Conservation (phyloP, 164 flowering plant genomes). For the Buxus sempervirens region DNA sequence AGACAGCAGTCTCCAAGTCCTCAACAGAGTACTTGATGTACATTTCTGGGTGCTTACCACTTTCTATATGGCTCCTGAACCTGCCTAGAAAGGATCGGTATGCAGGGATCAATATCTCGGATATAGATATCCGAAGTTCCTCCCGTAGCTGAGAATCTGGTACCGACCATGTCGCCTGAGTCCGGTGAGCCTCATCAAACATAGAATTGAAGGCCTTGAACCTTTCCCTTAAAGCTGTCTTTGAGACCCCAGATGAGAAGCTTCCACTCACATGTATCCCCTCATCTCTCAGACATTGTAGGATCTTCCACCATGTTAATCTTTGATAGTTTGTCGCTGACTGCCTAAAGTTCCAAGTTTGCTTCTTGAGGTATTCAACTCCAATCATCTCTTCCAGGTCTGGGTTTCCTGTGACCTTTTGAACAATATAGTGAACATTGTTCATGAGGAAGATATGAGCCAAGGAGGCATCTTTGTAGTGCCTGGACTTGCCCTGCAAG, state of each 20-base stretch:
- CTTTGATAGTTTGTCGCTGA: slow-evolving; percentile 22
- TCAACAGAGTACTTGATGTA: slow-evolving; percentile 58
- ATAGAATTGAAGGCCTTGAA: slow-evolving; percentile 51
- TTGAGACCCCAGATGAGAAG: slow-evolving; percentile 27
- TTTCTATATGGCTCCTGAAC: slow-evolving; percentile 30
- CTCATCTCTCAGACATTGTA: slow-evolving; percentile 25
- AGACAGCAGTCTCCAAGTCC: slow-evolving; percentile 67
- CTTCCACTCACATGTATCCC: slow-evolving; percentile 22
- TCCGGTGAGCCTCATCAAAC: slow-evolving; percentile 64
- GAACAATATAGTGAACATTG: slow-evolving; percentile 30
- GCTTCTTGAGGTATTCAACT: slow-evolving; percentile 20
- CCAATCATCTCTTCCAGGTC: slow-evolving; percentile 25
- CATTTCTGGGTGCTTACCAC: slow-evolving; percentile 32
- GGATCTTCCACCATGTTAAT: slow-evolving; percentile 18
- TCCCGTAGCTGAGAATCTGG: slow-evolving; percentile 58
- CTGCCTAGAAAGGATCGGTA: slow-evolving; percentile 47
- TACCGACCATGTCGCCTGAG: slow-evolving; percentile 61
- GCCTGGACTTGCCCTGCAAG: slow-evolving; percentile 33
- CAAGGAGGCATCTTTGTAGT: slow-evolving; percentile 33
- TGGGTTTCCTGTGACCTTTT: slow-evolving; percentile 23
- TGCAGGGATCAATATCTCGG: slow-evolving; percentile 53
- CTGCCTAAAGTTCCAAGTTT: slow-evolving; percentile 15
- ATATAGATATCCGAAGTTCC: slow-evolving; percentile 53
- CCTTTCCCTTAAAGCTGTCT: slow-evolving; percentile 32
- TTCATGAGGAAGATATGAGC: slow-evolving; percentile 37